phyloP scores from a whole-genome alignment of 2,329 filamentous ascomycete genomes.

The Macrophomina tecta region DNA sequence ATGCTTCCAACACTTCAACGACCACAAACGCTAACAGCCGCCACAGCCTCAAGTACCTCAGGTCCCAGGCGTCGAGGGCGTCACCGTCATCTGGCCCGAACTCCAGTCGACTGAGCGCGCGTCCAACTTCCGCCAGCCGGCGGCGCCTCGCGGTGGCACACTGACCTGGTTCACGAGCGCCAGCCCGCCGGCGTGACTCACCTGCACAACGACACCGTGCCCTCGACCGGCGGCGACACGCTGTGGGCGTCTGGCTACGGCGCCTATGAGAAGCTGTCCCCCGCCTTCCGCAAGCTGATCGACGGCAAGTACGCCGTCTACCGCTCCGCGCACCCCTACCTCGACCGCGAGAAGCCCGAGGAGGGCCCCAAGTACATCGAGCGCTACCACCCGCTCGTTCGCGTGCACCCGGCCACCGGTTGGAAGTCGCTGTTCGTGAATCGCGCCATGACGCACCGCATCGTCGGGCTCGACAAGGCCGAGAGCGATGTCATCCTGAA shows the following conservation, averaged over 20 bases:
- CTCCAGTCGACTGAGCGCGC: conserved; percentile 66
- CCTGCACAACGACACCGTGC: conserved; percentile 72
- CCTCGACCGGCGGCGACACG: conserved; percentile 70
- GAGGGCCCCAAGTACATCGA: conserved; percentile 71
- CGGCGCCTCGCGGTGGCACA: conserved; percentile 72
- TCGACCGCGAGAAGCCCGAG: conserved; percentile 67
- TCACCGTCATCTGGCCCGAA: conserved; percentile 72
- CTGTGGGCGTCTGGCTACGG: conserved; percentile 75
- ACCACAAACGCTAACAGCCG: background rate
- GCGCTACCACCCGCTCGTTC: conserved; percentile 70
- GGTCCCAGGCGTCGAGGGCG: conserved; percentile 64
- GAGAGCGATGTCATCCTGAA: conserved; percentile 72
- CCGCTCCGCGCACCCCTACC: conserved; percentile 68
- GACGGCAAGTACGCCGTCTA: conserved; percentile 72
- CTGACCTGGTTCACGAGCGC: conserved; percentile 72
- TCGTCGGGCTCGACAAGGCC: conserved; percentile 71
- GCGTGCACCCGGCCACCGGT: conserved; percentile 74
- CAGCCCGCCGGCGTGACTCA: conserved; percentile 74
- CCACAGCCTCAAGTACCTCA: conserved; percentile 71
- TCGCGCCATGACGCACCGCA: conserved; percentile 69
- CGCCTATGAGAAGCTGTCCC: conserved; percentile 75
- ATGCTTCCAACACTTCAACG: background rate
- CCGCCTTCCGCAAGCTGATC: conserved; percentile 72
- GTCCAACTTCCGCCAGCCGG: conserved; percentile 69
- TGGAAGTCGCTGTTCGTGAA: conserved; percentile 79